Base-by-base conservation (phyloP, 2,329 filamentous ascomycete species). In the Pseudocercospora cruenta region DNA sequence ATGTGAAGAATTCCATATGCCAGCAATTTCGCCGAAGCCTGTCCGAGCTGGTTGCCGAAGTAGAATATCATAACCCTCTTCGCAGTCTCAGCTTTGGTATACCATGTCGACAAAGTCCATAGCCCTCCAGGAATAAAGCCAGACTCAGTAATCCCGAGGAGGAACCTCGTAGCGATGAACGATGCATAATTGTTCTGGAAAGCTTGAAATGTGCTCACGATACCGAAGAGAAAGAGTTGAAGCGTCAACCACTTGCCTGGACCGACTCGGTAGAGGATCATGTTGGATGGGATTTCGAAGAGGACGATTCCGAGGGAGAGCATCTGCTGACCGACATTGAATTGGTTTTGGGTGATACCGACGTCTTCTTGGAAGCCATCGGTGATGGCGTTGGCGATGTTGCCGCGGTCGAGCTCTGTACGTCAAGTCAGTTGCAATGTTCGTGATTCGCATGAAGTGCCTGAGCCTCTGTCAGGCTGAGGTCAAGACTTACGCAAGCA, bases 71-170 rank as follows among this genome's bases (percentile, higher is more conserved):
- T 78, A 60, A 84, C 82, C 1, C 82, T 74, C 70, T 82, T 83
- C 58, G 80, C 81, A 0, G 80, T 83, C 66, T 84, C 82, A 7
- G 77, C 75, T 3, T 77, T 77, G 28, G 81, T 84, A 64, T 84
- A 84, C 82, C 81, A 84, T 1, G 79, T 76, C 0, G 82, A 83
- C 1, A 84, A 78, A 0, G 82, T 83, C 72, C 80, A 84, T 1
- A 84, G 73, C 6, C 81, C 81, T 47, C 80, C 82, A 2, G 82
- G 82, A 54, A 83, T 84, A 65, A 83, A 82, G 1, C 81, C 81
- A 1, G 80, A 78, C 63, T 83, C 82, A 1, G 68, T 73, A 28
- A 74, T 69, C 5, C 79, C 78, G 7, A 81, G 76, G 2, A 82
- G 72, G 9, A 81, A 71, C 12, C 80, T 73, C 0, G 80, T 81